A percentile compares a stretch with the other conserved stretches of the same genome.
Conservation (phyloP, 345 rosid species). For the Heritiera littoralis region DNA sequence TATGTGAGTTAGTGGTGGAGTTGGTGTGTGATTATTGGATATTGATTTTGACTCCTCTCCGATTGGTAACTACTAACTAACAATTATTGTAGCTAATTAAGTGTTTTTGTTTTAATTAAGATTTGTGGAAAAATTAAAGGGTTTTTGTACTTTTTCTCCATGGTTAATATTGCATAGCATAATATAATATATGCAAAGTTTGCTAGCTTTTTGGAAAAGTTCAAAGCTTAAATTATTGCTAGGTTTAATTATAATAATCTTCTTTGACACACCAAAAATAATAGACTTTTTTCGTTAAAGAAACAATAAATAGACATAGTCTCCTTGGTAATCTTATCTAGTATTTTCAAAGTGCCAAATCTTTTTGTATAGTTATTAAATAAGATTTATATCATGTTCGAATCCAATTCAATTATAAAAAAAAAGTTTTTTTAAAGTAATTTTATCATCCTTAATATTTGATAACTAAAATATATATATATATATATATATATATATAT, state of each 20-base stretch:
- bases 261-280: background rate
- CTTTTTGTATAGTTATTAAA: too few species aligned
- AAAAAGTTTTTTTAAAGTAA: background rate
- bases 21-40: constrained; percentile 15
- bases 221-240: background rate
- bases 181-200: too few species aligned
- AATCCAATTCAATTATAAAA: too few species aligned
- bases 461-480: background rate
- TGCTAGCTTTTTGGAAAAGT: background rate
- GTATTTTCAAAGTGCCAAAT: background rate
- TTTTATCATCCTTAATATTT: background rate
- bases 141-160: background rate
- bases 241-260: constrained; percentile 3
- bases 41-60: constrained; percentile 31
- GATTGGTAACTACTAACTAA: constrained; percentile 18
- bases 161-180: background rate
- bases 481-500: too few species aligned
- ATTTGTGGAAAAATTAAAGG: background rate
- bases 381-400: too few species aligned
- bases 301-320: background rate
- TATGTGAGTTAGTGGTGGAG: constrained; percentile 26
- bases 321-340: background rate
- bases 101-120: background rate
- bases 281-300: background rate
- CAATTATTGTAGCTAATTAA: constrained; percentile 15